These are phyloP conservation scores for Arthrobotrys sinensis DNA, from an alignment of 2,329 filamentous ascomycete species.

Conservation along the genomic window DNA sequence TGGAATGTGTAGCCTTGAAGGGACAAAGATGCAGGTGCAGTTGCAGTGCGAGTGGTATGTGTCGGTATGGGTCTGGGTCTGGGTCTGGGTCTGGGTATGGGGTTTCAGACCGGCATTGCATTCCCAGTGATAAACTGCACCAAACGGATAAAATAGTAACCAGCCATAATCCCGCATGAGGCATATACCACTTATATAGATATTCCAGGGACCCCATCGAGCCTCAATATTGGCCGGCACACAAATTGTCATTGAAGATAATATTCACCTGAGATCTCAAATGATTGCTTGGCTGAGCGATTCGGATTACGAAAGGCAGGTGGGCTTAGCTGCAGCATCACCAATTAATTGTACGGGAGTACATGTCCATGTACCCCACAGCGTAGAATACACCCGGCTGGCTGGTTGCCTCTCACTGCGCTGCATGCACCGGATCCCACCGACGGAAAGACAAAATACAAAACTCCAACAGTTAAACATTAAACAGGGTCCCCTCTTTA, in stretches of 20 bases:
- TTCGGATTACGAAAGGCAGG: conserved; percentile 31
- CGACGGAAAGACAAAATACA: too few species aligned
- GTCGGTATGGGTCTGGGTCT: too few species aligned
- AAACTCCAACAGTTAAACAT: too few species aligned
- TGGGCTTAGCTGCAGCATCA: conserved; percentile 28
- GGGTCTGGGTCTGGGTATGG: too few species aligned
- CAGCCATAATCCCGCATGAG: conserved; percentile 49
- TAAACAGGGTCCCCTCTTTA: neutral
- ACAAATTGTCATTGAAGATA: neutral
- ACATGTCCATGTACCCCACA: too few species aligned
- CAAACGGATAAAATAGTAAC: conserved; percentile 30
- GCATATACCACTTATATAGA: conserved; percentile 29
- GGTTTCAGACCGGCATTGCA: neutral
- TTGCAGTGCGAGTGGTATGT: too few species aligned
- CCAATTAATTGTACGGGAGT: too few species aligned
- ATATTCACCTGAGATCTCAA: neutral
- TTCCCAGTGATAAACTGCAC: neutral
- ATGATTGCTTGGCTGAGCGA: conserved; percentile 19
- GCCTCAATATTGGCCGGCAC: neutral
- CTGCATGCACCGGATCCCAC: neutral
- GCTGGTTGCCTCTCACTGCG: too few species aligned
- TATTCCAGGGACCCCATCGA: neutral
- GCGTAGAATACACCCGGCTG: neutral
- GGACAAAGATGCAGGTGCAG: conserved; percentile 27
- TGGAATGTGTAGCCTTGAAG: neutral